These are phyloP conservation scores for Talaromyces sp. DNA, from an alignment of 2,329 filamentous ascomycete genomes.

Conservation along the genomic window DNA sequence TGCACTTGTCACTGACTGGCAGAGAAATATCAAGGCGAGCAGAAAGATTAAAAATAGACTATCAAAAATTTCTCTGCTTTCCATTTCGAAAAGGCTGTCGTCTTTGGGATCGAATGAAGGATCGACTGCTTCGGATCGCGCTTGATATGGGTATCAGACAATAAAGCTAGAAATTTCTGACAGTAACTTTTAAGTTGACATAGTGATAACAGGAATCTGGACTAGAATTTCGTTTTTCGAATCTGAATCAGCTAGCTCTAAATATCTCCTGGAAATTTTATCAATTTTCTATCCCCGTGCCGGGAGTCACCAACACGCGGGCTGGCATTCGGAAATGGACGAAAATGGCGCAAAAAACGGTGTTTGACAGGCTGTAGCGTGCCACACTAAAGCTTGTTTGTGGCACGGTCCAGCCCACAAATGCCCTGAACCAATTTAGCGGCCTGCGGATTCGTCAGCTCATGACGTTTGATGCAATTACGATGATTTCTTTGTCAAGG, in stretches of 20 bases:
- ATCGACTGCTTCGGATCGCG: too few relatives aligned
- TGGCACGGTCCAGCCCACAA: not conserved
- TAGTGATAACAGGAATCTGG: too few relatives aligned
- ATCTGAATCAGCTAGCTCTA: not conserved
- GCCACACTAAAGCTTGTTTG: constrained; percentile 1
- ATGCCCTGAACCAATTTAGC: constrained; percentile 1
- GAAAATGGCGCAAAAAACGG: not conserved
- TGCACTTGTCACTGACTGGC: not conserved
- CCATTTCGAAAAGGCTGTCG: not conserved
- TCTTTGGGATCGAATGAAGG: not conserved
- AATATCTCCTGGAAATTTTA: not conserved
- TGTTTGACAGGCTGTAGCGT: not conserved
- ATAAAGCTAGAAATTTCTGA: not conserved
- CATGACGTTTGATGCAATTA: constrained; percentile 4
- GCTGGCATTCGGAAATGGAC: not conserved
- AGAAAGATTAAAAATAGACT: not conserved
- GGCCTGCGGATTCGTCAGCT: constrained; percentile 2
- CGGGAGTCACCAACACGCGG: not conserved
- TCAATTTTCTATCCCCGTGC: not conserved
- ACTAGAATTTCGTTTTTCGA: not conserved
- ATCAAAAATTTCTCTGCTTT: not conserved
- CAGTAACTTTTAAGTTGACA: not conserved
- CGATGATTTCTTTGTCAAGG: not conserved
- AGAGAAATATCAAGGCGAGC: not conserved
- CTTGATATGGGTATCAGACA: not conserved